phyloP scores from a whole-genome alignment of 1,284 basidiomycete species.

The Leccinum huronense region DNA sequence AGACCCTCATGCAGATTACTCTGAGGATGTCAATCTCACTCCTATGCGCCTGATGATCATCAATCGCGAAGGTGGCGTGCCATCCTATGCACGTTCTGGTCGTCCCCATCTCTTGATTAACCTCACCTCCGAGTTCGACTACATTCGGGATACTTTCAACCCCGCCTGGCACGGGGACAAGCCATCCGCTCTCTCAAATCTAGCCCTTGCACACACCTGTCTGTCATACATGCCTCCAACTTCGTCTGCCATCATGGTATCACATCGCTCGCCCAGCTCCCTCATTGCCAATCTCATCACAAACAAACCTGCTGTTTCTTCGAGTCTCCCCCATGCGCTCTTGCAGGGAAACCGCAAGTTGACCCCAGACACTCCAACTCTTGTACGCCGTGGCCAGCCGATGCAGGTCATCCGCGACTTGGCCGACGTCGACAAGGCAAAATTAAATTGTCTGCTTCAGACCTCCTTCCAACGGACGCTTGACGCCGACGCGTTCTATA shows the following conservation, averaged over 20 bases:
- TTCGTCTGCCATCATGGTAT: conserved; percentile 94
- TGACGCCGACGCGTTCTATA: conserved; percentile 75
- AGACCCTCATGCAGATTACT: conserved; percentile 36
- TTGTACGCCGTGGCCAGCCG: conserved; percentile 86
- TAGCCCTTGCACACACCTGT: conserved; percentile 86
- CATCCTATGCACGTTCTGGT: conserved; percentile 94
- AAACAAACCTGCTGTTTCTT: conserved; percentile 96
- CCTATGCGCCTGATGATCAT: conserved; percentile 97
- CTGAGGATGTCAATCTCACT: conserved; percentile 70
- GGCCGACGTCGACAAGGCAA: conserved; percentile 68
- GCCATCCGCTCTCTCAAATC: conserved; percentile 85
- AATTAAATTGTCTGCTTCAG: conserved; percentile 83
- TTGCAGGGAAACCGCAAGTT: conserved; percentile 83
- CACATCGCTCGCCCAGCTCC: conserved; percentile 92
- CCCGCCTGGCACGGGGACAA: conserved; percentile 75
- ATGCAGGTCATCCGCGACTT: conserved; percentile 77
- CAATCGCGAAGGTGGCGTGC: conserved; percentile 95
- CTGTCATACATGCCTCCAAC: conserved; percentile 90
- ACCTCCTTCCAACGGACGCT: conserved; percentile 81
- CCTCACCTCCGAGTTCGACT: conserved; percentile 82
- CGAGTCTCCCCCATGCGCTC: conserved; percentile 90
- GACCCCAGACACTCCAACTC: conserved; percentile 88
- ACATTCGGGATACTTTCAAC: conserved; percentile 87
- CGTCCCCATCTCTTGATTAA: conserved; percentile 97
- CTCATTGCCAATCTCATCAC: conserved; percentile 98